Evolutionary conservation across 2,329 filamentous ascomycete genomes (phyloP), one percentile per base, ranked within the genome.

Genomic region (Scolecobasidium constrictum): DNA sequence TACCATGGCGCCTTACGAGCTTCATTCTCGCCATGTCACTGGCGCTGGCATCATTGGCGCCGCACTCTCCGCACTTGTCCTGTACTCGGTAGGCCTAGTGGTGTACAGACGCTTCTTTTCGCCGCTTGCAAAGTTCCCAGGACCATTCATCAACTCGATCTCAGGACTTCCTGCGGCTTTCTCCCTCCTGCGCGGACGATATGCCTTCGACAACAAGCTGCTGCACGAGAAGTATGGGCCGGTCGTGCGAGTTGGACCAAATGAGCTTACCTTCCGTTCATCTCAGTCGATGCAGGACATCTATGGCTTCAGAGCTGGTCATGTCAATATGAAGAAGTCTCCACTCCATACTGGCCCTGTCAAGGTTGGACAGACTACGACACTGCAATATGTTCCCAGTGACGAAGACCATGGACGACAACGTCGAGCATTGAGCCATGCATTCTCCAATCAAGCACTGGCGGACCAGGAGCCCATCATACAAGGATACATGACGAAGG

Each of bases 191-290:
- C 16, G 37, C 16, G 37, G 37, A 31, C 37, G 37, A 19, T 21
- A 13, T 21, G 11, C 37, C 6, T 39, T 39, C 19, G 16, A 21
- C 37, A 23, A 21, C 16, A 39, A 39, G 26, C n/a, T 31, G 26
- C 17, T 43, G 5, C 43, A 46, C 16, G 40, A 46, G 4, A 47
- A 53, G 33, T 67, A 68, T 47, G 69, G 69, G 3, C 56, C 58
- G 1, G 60, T 72, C 1, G 67, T 73, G 5, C 64, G 70, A 5
- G 54, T 70, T 34, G 60, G 59, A 3, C 69, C 70, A 3, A 58
- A 68, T 43, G 66, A 72, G 49, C 58, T 73, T 2, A 63, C 66
- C 2, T 72, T 68, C 49, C 60, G 55, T 34, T 52, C 57, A 16
- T 49, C 55, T 4, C 44, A 56, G 3, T 57, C 57, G 3, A 72